These are phyloP conservation scores for Globisporangium alternatum DNA, from an alignment of 352 stramenopile species.

Conservation along the genomic window DNA sequence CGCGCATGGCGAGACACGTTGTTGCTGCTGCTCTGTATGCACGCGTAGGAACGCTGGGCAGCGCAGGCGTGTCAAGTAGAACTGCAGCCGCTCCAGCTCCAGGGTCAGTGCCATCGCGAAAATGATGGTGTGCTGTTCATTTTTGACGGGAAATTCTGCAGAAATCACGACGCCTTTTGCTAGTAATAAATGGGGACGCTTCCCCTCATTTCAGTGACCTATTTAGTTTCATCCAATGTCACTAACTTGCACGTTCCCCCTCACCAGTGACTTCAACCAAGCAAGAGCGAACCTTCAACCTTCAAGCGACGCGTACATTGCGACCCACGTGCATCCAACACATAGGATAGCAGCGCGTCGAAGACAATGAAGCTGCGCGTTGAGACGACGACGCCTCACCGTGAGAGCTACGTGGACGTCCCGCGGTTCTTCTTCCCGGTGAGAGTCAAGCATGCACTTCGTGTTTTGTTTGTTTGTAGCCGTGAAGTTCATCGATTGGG, in stretches of 20 bases:
- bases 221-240: neutral
- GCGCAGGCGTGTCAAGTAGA: constrained; percentile 20
- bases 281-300: neutral
- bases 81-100: neutral
- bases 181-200: too few relatives aligned
- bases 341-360: too few relatives aligned
- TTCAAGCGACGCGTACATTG: neutral
- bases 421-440: constrained; percentile 51
- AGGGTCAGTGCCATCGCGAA: neutral
- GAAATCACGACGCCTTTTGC: too few relatives aligned
- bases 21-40: constrained; percentile 12
- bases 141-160: neutral
- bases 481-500: too few relatives aligned
- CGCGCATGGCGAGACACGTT: constrained; percentile 11
- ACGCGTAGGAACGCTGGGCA: constrained; percentile 36
- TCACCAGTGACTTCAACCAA: neutral
- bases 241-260: neutral
- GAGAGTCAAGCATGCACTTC: constrained; percentile 6
- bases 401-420: constrained; percentile 21
- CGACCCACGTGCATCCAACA: too few relatives aligned
- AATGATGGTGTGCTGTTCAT: too few relatives aligned
- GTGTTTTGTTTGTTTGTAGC: neutral
- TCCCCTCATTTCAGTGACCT: neutral
- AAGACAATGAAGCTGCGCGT: constrained; percentile 11
- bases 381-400: neutral